phyloP scores from a whole-genome alignment of 371 early-diverging fungal genomes.

The Nematocida major region DNA sequence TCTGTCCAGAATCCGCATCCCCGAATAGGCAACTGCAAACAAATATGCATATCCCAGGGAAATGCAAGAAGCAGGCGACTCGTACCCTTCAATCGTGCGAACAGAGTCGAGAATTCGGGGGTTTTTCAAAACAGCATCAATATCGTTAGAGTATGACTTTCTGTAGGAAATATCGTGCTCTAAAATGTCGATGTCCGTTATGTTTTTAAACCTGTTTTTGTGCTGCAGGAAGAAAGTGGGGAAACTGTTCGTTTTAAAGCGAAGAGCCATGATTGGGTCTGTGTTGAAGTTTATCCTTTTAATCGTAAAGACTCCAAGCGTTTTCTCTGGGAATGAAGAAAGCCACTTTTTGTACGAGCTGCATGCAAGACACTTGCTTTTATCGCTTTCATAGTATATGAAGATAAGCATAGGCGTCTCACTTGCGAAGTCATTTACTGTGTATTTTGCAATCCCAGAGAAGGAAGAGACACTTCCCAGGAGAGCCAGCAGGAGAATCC shows the following conservation, averaged over 20 bases:
- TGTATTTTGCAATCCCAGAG: slow-evolving; percentile 1
- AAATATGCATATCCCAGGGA: slow-evolving; percentile 18
- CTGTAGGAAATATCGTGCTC: slow-evolving; percentile 5
- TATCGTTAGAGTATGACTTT: slow-evolving; percentile 36
- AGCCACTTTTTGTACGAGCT: slow-evolving; percentile 38
- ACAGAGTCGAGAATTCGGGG: slow-evolving; percentile 8
- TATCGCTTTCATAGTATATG: slow-evolving; percentile 38
- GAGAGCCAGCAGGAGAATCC: slow-evolving; percentile 12
- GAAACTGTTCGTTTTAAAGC: slow-evolving; percentile 31
- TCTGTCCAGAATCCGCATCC: neutral
- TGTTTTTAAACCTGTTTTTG: slow-evolving; percentile 30
- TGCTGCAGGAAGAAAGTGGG: slow-evolving; percentile 51
- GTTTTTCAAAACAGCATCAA: slow-evolving; percentile 43
- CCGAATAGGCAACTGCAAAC: neutral
- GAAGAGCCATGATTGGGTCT: slow-evolving; percentile 3
- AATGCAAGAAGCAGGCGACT: slow-evolving; percentile 3
- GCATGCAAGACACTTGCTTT: slow-evolving; percentile 40
- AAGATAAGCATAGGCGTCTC: slow-evolving; percentile 19
- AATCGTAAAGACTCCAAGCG: slow-evolving; percentile 8
- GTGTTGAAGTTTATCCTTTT: slow-evolving; percentile 32
- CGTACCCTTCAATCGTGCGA: neutral
- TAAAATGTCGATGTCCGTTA: slow-evolving; percentile 30
- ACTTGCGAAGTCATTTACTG: neutral
- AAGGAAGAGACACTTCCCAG: neutral
- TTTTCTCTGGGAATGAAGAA: neutral